A percentile compares a stretch with the other conserved stretches of the same genome.
Conservation (phyloP, 805 yeast species). For the Pichia membranifaciens region DNA sequence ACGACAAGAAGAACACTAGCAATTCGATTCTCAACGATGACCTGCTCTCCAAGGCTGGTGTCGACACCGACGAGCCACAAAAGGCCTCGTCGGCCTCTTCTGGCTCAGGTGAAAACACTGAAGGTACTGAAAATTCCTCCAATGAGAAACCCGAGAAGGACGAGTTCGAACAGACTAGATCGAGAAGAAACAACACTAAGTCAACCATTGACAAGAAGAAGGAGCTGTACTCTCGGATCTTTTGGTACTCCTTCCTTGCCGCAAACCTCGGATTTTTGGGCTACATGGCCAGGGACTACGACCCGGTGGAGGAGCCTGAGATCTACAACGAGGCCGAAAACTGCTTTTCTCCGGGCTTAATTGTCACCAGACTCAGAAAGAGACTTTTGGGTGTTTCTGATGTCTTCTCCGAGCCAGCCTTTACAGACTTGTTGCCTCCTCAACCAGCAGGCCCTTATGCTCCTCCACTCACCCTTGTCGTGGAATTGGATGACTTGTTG, state of each 20-base stretch:
- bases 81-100: slow-evolving; percentile 7
- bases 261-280: slow-evolving; percentile 47
- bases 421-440: slow-evolving; percentile 88
- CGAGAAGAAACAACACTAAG: slow-evolving; percentile 50
- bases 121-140: slow-evolving; percentile 8
- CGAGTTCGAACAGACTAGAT: slow-evolving; percentile 30
- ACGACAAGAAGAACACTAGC: slow-evolving; percentile 23
- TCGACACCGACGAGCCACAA: slow-evolving; percentile 43
- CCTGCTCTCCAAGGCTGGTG: slow-evolving; percentile 75
- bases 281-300: slow-evolving; percentile 83
- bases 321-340: slow-evolving; percentile 42
- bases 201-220: slow-evolving; percentile 76
- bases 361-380: slow-evolving; percentile 63
- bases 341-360: slow-evolving; percentile 61
- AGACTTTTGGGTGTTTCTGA: slow-evolving; percentile 73
- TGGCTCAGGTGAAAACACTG: neutral
- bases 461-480: slow-evolving; percentile 84
- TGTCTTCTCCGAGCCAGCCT: slow-evolving; percentile 88
- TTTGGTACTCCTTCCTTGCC: slow-evolving; percentile 55
- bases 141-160: slow-evolving; percentile 17
- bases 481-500: slow-evolving; percentile 83
- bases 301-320: slow-evolving; percentile 59
- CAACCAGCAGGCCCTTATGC: slow-evolving; percentile 86
- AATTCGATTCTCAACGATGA: slow-evolving; percentile 73
- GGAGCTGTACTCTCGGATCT: slow-evolving; percentile 72